These are phyloP conservation scores for Scleroderma citrinum DNA, from an alignment of 768 basidiomycete species.

Conservation along the genomic window DNA sequence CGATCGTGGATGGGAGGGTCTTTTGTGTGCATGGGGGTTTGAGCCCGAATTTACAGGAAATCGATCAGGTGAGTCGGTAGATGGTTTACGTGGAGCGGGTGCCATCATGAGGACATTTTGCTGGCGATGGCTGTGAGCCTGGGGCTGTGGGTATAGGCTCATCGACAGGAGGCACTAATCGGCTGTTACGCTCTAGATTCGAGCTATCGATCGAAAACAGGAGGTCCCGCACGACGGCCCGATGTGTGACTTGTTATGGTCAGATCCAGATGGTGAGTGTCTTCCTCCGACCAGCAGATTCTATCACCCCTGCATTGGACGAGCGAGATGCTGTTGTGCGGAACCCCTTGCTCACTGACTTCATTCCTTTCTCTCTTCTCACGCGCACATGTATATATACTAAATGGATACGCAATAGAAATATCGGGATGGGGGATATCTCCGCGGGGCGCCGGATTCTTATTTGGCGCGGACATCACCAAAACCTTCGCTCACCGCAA, in stretches of 20 bases:
- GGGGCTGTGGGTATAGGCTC: neutral
- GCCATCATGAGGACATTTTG: neutral
- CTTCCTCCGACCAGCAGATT: neutral
- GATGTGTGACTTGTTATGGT: conserved; percentile 99
- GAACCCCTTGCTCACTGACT: neutral
- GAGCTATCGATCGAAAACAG: conserved; percentile 91
- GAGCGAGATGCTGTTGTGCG: neutral
- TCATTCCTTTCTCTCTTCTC: neutral
- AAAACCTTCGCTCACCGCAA: conserved; percentile 88
- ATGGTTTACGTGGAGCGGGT: conserved; percentile 7
- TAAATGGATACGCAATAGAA: conserved; percentile 38
- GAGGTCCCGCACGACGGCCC: conserved; percentile 98
- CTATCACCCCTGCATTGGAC: no score
- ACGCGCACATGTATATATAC: neutral
- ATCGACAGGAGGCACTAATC: neutral
- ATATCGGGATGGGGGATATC: conserved; percentile 95
- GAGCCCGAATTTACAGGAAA: conserved; percentile 78
- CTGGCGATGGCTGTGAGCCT: neutral
- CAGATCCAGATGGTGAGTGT: conserved; percentile 88
- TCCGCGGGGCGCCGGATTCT: conserved; percentile 93
- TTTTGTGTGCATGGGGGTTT: conserved; percentile 97
- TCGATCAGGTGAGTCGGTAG: conserved; percentile 71
- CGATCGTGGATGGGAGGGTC: conserved; percentile 94
- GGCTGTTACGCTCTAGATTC: conserved; percentile 52
- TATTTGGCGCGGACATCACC: conserved; percentile 91